Base-by-base conservation (phyloP, 768 basidiomycete genomes). In the Psilocybe cyanescens region DNA sequence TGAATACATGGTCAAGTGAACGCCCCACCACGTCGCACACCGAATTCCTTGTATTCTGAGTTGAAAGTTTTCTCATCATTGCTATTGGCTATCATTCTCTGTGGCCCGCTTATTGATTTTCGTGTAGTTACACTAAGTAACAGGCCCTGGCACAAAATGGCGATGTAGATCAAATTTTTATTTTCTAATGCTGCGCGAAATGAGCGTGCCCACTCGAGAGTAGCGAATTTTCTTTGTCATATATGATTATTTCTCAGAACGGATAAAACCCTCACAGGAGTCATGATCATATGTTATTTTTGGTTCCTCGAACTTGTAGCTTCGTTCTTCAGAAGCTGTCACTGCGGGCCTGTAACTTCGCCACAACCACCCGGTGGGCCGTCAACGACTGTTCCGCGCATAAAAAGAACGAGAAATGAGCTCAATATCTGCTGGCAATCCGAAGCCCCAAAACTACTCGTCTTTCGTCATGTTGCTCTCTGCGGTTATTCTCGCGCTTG, bases 391-490 rank as follows among this genome's bases (percentile, higher is more conserved):
- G 46, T 31, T 53, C 30, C 31, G 39, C 28, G 11, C 9, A 24
- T 24, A 24, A 19, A 53, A 33, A 53, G 33, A n/a, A 33, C n/a
- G 33, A 53, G 19, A n/a, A 19, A 53, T 53, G 51, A 37, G 33
- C n/a, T 19, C 33, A 33, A 31, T n/a, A 24, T 53, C 51, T 24
- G 51, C 51, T 53, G 51, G 51, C 51, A 53, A 33, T 31, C 30
- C 33, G 30, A 19, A 17, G 14, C 44, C 24, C 6, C 35, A 44
- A 8, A n/a, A 16, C 11, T 44, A 46, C 12, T 41, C 28, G 29
- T 44, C 4, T 44, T 12, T n/a, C 30, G n/a, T 53, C 55, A 69
- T 61, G 67, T 39, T 67, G 33, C 37, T 68, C 28, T 66, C 63
- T 59, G 35, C 66, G 2, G 35, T 60, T 17, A 28, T 66, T 9